Evolutionary conservation across 2,329 filamentous ascomycete species (phyloP).

Genomic region (Pseudogymnoascus verrucosus): DNA sequence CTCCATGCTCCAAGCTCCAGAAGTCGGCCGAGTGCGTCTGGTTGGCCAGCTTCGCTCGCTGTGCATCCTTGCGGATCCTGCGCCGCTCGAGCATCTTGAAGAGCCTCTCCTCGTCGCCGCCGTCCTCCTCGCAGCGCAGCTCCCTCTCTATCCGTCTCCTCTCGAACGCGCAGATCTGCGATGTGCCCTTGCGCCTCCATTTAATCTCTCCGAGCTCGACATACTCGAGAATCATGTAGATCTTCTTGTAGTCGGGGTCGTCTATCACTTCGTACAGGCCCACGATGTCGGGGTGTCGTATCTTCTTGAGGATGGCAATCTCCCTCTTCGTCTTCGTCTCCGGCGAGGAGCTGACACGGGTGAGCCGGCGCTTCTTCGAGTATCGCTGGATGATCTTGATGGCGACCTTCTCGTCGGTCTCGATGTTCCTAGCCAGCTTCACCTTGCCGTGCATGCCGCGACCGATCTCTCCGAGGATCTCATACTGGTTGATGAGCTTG

Average conservation of each 20-base stretch:
- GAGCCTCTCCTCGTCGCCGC: conserved; percentile 50
- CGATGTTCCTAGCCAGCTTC: conserved; percentile 78
- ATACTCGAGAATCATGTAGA: conserved; percentile 95
- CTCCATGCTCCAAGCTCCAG: conserved; percentile 81
- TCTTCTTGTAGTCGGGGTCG: conserved; percentile 91
- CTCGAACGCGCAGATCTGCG: conserved; percentile 76
- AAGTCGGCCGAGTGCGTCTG: conserved; percentile 46
- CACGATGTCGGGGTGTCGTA: conserved; percentile 93
- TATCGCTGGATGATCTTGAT: conserved; percentile 98
- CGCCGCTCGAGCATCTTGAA: conserved; percentile 51
- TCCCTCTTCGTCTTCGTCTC: conserved; percentile 86
- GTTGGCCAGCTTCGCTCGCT: conserved; percentile 46
- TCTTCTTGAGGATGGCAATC: conserved; percentile 97
- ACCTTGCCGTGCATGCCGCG: conserved; percentile 96
- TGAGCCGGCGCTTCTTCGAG: conserved; percentile 87
- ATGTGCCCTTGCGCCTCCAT: conserved; percentile 84
- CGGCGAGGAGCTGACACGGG: conserved; percentile 59
- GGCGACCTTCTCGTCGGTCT: conserved; percentile 71
- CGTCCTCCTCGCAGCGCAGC: conserved; percentile 50
- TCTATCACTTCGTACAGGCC: conserved; percentile 95
- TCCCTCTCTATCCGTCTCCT: conserved; percentile 71
- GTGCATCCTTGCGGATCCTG: conserved; percentile 48
- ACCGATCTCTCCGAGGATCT: conserved; percentile 92
- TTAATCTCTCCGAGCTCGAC: conserved; percentile 90
- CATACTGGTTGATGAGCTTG: conserved; percentile 96